Evolutionary conservation across 345 rosid genomes (phyloP).

Genomic region (Citrus australasica): DNA sequence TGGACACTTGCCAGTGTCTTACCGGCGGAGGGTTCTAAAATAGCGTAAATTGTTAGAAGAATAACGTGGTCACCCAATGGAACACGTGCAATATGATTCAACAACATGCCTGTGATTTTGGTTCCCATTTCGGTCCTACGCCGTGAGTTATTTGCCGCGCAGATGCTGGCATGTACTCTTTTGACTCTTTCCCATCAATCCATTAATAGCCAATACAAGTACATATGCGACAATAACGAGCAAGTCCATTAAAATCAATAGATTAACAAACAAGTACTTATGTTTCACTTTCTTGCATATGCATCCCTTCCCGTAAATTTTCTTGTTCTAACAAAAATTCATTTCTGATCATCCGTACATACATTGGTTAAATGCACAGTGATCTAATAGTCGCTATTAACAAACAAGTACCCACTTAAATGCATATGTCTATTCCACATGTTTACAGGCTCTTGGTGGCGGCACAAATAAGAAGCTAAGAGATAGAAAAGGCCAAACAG

Average conservation of each 20-base stretch:
- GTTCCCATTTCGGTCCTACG: constrained; percentile 2
- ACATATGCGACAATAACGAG: not conserved
- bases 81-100: not conserved
- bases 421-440: too few relatives aligned
- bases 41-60: not conserved
- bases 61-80: not conserved
- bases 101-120: not conserved
- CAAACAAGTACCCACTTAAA: too few relatives aligned
- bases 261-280: not conserved
- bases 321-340: not conserved
- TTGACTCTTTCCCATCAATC: too few relatives aligned
- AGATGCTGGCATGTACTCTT: not conserved
- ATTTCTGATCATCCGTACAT: too few relatives aligned
- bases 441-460: constrained; percentile 16
- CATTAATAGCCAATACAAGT: not conserved
- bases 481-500: not conserved
- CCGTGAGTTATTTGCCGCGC: not conserved
- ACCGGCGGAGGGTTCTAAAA: not conserved
- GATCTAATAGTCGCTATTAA: too few relatives aligned
- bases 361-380: too few relatives aligned
- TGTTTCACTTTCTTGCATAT: not conserved
- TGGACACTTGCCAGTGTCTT: not conserved
- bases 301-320: not conserved
- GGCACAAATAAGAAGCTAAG: constrained; percentile 3
- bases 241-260: not conserved